A percentile compares a stretch with the other conserved stretches of the same genome.
Evolutionary conservation across 2,329 filamentous ascomycete species (phyloP).

Genomic region (Arachnomyces sp.): DNA sequence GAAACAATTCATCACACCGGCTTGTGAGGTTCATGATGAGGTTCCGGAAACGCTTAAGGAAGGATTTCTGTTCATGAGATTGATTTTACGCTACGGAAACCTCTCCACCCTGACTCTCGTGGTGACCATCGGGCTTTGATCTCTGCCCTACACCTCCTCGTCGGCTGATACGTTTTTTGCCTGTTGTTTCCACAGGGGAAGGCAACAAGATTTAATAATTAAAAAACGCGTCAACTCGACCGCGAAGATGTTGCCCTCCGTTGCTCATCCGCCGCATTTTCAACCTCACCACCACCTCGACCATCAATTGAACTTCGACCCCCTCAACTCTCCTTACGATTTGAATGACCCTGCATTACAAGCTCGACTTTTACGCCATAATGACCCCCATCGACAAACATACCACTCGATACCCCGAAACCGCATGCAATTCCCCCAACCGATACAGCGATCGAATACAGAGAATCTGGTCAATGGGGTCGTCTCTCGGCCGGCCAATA

Average conservation of each 20-base stretch:
- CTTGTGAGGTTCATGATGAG: constrained; percentile 29
- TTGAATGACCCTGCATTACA: constrained; percentile 19
- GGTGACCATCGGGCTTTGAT: constrained; percentile 14
- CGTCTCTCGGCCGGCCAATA: constrained; percentile 15
- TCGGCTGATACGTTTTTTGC: constrained; percentile 10
- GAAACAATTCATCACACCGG: no score
- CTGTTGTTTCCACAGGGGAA: constrained; percentile 11
- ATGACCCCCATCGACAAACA: constrained; percentile 21
- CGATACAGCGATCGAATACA: constrained; percentile 29
- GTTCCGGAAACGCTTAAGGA: constrained; percentile 38
- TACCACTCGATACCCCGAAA: constrained; percentile 24
- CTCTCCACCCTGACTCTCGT: constrained; percentile 16
- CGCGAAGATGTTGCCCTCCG: constrained; percentile 42
- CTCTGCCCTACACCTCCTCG: constrained; percentile 12
- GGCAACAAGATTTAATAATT: constrained; percentile 10
- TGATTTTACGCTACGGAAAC: constrained; percentile 16
- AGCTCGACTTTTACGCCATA: constrained; percentile 18
- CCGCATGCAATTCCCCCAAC: constrained; percentile 32
- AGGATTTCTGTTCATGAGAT: constrained; percentile 32
- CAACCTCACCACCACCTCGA: constrained; percentile 34
- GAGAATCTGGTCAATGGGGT: constrained; percentile 21
- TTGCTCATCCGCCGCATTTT: constrained; percentile 37
- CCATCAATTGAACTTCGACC: constrained; percentile 24
- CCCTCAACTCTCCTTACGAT: constrained; percentile 25
- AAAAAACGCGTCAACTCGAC: constrained; percentile 3